Percentiles rank a stretch among this genome's conserved stretches.
These are phyloP conservation scores for Xerocomus potaroensis DNA, from an alignment of 768 basidiomycete genomes.

Conservation along the genomic window DNA sequence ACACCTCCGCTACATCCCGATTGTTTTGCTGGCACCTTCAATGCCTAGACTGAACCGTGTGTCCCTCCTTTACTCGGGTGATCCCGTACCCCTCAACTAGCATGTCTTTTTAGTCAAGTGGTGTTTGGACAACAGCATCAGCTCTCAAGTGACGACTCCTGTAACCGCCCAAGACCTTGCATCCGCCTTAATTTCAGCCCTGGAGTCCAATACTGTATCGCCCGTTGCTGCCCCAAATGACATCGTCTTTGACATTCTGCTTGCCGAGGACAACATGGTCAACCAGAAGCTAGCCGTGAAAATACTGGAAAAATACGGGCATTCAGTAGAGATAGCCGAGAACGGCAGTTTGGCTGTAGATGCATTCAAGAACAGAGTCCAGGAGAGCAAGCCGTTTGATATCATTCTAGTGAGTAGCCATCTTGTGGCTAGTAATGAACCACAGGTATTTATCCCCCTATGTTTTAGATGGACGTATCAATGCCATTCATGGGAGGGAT, in stretches of 20 bases:
- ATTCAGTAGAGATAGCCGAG: slow-evolving; percentile 94
- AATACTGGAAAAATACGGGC: slow-evolving; percentile 94
- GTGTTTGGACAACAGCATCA: slow-evolving; percentile 95
- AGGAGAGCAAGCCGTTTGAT: slow-evolving; percentile 74
- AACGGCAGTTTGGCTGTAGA: slow-evolving; percentile 94
- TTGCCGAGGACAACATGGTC: slow-evolving; percentile 96
- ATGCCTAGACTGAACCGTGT: slow-evolving; percentile 72
- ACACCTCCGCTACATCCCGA: slow-evolving; percentile 93
- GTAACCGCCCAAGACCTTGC: slow-evolving; percentile 84
- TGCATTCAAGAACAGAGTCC: slow-evolving; percentile 76
- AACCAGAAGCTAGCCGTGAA: slow-evolving; percentile 96
- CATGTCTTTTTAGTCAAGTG: slow-evolving; percentile 66
- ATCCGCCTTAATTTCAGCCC: slow-evolving; percentile 86
- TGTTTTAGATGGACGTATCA: slow-evolving; percentile 87
- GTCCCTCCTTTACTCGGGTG: slow-evolving; percentile 23
- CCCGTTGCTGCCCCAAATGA: slow-evolving; percentile 85
- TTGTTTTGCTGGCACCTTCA: slow-evolving; percentile 82
- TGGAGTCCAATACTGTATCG: slow-evolving; percentile 92
- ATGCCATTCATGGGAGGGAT: slow-evolving; percentile 99
- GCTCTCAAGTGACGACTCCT: slow-evolving; percentile 90
- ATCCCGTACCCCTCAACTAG: slow-evolving; percentile 4
- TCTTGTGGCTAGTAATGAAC: not conserved
- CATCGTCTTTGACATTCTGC: slow-evolving; percentile 83
- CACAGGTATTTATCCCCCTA: slow-evolving; percentile 1
- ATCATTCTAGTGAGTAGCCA: slow-evolving; percentile 73